Evolutionary conservation across 257 asterid species (phyloP), one percentile per base, ranked within the genome.

Genomic region (Ballota nigra): DNA sequence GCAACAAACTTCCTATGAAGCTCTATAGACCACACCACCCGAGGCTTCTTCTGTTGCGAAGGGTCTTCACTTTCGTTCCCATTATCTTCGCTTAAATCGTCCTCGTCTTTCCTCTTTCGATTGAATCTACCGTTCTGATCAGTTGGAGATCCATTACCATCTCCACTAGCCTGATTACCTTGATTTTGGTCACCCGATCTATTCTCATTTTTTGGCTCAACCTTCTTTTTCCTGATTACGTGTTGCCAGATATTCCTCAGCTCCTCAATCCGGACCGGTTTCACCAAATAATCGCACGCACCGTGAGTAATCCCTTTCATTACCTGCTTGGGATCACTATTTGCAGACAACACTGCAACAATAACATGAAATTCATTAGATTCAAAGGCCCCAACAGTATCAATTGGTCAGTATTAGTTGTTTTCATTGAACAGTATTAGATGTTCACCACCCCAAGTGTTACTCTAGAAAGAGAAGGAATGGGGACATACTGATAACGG

Each of bases 231-330:
- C 63, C 96, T 75, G 28, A 85, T 52, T 0, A 87, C 96, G 24
- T 85, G 96, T 40, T 89, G 90, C 90, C 94, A 84, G 64, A 87
- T 82, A 58, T 85, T 84, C 78, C 78, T 84, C 74, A 89, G 82
- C 85, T 82, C 91, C 76, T 87, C 88, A 19, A 87, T 64, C 13
- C 87, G 81, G 9, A 87, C 86, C 2, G 96, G 96, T 55, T 89
- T 89, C 43, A 89, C 83, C 86, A 89, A 74, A 80, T 85, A 89
- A 71, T 89, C 96, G 57, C 90, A 82, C 16, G 91, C 96, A 12
- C 96, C 96, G 4, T 87, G 91, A 43, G 86, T 85, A n/a, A 87
- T 81, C 63, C 94, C 90, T 71, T 89, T 87, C 83, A 85, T 83
- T 8, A 85, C 88, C 8, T 66, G 82, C 36, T 82, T 81, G 26